Conservation (phyloP, 2,329 filamentous ascomycete species). For the Colletotrichum brevisporum region DNA sequence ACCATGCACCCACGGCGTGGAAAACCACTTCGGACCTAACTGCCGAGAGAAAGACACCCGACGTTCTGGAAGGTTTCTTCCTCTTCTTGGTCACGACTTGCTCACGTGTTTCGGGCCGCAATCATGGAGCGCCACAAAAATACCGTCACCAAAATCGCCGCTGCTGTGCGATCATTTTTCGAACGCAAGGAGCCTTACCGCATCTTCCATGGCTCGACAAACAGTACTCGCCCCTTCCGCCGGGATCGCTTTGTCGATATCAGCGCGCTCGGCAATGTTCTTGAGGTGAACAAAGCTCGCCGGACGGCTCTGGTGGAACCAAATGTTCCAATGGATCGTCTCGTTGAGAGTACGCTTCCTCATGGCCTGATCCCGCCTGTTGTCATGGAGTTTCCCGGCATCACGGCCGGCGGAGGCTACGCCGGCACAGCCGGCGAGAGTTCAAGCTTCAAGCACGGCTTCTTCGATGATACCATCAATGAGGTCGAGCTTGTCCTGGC, state of each 20-base stretch:
- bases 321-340: constrained; percentile 77
- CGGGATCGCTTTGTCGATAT: constrained; percentile 75
- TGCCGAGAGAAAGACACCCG: no score
- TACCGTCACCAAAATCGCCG: constrained; percentile 61
- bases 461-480: constrained; percentile 74
- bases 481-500: constrained; percentile 76
- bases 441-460: constrained; percentile 76
- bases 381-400: constrained; percentile 80
- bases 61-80: no score
- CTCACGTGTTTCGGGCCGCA: no score
- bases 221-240: constrained; percentile 76
- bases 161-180: constrained; percentile 60
- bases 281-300: constrained; percentile 67
- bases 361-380: constrained; percentile 73
- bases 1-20: no score
- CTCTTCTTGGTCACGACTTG: no score
- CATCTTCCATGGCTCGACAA: constrained; percentile 84
- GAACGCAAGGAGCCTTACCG: constrained; percentile 70
- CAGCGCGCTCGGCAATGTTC: constrained; percentile 72
- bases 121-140: constrained; percentile 66
- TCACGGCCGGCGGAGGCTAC: constrained; percentile 78
- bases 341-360: constrained; percentile 70
- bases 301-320: constrained; percentile 77
- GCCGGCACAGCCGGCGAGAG: constrained; percentile 78
- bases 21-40: no score